phyloP scores from a whole-genome alignment of 192 early-diverging fungal genomes.

The Coemansia sp. region DNA sequence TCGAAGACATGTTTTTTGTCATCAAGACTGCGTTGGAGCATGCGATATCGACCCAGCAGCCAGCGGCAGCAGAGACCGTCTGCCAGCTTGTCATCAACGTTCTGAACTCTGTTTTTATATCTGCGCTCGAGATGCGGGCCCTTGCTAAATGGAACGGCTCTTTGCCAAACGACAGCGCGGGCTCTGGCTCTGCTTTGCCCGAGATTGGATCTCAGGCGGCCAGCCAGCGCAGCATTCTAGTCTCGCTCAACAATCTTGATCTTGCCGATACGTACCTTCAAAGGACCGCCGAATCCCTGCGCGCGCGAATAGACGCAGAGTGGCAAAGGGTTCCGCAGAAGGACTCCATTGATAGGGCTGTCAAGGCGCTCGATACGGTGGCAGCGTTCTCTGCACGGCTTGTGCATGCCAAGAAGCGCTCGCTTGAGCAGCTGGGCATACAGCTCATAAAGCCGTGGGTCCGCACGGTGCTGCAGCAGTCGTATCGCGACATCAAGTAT shows the following conservation, averaged over 20 bases:
- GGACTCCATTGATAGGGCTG: constrained; percentile 10
- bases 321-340: constrained; percentile 29
- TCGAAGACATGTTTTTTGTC: constrained; percentile 95
- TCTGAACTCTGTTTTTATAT: constrained; percentile 25
- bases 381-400: constrained; percentile 31
- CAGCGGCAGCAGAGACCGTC: constrained; percentile 66
- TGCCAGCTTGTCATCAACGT: constrained; percentile 62
- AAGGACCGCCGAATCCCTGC: constrained; percentile 66
- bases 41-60: constrained; percentile 68
- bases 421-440: constrained; percentile 77
- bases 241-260: constrained; percentile 87
- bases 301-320: constrained; percentile 54
- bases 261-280: constrained; percentile 76
- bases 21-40: constrained; percentile 71
- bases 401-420: constrained; percentile 54
- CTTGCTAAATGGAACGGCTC: constrained; percentile 18
- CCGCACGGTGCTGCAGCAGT: constrained; percentile 72
- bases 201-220: constrained; percentile 15
- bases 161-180: neutral
- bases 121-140: constrained; percentile 29
- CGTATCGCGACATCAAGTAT: constrained; percentile 85
- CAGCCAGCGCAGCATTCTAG: constrained; percentile 43
- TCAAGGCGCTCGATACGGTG: constrained; percentile 29
- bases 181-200: constrained; percentile 5
- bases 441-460: constrained; percentile 79